Percentiles rank a stretch among this genome's conserved stretches.
phyloP scores from a whole-genome alignment of 2,329 filamentous ascomycete genomes.

The Cladophialophora yegresii region DNA sequence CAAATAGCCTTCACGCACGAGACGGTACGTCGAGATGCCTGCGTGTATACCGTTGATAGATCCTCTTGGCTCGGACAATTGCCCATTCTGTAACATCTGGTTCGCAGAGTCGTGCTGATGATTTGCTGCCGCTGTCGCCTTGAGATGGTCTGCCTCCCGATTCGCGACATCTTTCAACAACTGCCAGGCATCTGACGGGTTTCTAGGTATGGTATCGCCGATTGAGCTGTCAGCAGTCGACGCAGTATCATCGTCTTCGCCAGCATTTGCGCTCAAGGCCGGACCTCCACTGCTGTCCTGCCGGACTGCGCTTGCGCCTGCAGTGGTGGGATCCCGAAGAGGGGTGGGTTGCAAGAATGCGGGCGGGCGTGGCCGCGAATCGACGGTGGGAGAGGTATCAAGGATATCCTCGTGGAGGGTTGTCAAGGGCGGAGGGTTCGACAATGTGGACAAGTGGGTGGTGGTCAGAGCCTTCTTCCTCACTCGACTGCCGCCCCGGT shows the following conservation, averaged over 20 bases:
- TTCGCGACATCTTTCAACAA: constrained; percentile 51
- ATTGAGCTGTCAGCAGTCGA: constrained; percentile 45
- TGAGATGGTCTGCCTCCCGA: constrained; percentile 37
- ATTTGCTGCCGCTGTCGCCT: constrained; percentile 32
- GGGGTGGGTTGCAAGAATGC: constrained; percentile 24
- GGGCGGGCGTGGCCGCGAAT: constrained; percentile 19
- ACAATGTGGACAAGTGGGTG: constrained; percentile 14
- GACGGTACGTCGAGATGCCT: constrained; percentile 47
- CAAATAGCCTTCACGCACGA: constrained; percentile 49
- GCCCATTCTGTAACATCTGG: constrained; percentile 35
- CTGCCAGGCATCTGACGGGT: constrained; percentile 54
- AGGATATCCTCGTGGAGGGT: constrained; percentile 11
- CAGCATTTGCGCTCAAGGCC: constrained; percentile 1
- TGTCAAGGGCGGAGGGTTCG: constrained; percentile 20
- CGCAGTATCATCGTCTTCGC: constrained; percentile 44
- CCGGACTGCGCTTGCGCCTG: neutral
- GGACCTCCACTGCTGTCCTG: constrained; percentile 2
- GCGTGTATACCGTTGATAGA: constrained; percentile 39
- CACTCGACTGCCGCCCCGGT: constrained; percentile 60
- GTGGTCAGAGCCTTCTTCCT: constrained; percentile 52
- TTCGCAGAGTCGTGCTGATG: constrained; percentile 34
- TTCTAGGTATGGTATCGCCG: constrained; percentile 46
- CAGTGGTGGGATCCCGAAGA: constrained; percentile 11
- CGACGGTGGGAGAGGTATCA: constrained; percentile 3
- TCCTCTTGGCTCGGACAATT: constrained; percentile 23